Conservation (phyloP, 176 grass and related monocot species). For the Carex parvula region DNA sequence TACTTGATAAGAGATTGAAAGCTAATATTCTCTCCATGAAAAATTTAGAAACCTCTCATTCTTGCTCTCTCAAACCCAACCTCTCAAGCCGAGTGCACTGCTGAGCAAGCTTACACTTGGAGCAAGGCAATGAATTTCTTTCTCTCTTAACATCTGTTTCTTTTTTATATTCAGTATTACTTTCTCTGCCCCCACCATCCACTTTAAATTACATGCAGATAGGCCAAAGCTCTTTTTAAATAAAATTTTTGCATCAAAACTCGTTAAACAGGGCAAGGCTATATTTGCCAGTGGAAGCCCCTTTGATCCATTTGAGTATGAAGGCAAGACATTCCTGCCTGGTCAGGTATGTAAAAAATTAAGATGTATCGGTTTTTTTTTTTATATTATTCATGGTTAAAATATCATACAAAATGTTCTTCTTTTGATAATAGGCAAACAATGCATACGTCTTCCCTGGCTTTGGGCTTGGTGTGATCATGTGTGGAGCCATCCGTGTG, state of each 20-base stretch:
- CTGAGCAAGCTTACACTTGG: conserved; percentile 97
- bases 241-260: conserved; percentile 11
- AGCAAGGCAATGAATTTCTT: conserved; percentile 62
- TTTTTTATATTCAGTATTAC: background rate
- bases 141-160: background rate
- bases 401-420: background rate
- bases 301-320: conserved; percentile 84
- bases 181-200: background rate
- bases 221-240: background rate
- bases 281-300: conserved; percentile 94
- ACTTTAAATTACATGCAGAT: background rate
- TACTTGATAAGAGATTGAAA: conserved; percentile 16
- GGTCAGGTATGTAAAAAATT: conserved; percentile 56
- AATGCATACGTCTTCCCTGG: conserved; percentile 97
- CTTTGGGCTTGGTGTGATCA: conserved; percentile 84
- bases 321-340: conserved; percentile 71
- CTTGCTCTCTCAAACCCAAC: conserved; percentile 88
- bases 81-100: conserved; percentile 77
- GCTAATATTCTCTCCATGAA: conserved; percentile 11
- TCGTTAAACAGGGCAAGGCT: conserved; percentile 60
- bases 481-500: conserved; percentile 82
- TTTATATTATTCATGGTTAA: background rate
- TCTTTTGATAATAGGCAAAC: conserved; percentile 41
- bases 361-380: background rate
- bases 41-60: conserved; percentile 65